Evolutionary conservation across 2,329 filamentous ascomycete genomes (phyloP).

Genomic region (Aquanectria penicillioides): DNA sequence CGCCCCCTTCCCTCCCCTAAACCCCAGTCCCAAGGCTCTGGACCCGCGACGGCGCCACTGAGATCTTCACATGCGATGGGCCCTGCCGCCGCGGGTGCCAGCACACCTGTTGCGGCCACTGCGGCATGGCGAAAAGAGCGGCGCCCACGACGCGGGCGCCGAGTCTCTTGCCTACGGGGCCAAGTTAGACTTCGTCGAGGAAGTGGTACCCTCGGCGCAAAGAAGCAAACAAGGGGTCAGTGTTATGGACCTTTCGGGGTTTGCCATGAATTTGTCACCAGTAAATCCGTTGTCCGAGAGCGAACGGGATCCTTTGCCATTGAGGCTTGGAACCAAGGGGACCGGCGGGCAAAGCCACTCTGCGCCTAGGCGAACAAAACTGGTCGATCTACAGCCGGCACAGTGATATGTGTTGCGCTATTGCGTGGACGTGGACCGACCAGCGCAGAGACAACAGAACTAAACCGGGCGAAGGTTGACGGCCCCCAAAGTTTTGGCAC

Average conservation of each 20-base stretch:
- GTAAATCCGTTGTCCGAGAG: slow-evolving; percentile 3
- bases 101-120: neutral
- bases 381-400: too few relatives aligned
- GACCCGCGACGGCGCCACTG: slow-evolving; percentile 6
- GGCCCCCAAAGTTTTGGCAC: neutral
- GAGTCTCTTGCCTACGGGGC: neutral
- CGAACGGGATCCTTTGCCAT: slow-evolving; percentile 2
- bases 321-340: neutral
- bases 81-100: neutral
- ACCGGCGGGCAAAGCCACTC: slow-evolving; percentile 1
- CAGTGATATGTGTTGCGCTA: too few relatives aligned
- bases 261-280: neutral
- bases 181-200: slow-evolving; percentile 1
- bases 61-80: slow-evolving; percentile 19
- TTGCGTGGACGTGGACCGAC: too few relatives aligned
- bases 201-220: neutral
- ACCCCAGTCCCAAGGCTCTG: slow-evolving; percentile 5
- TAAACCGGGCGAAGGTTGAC: neutral
- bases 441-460: neutral
- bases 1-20: neutral
- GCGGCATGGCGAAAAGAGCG: too few relatives aligned
- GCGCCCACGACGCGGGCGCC: neutral
- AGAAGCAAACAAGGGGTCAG: too few relatives aligned
- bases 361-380: neutral
- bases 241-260: neutral